Conservation (phyloP, 441 rosid genomes). For the Hura crepitans region DNA sequence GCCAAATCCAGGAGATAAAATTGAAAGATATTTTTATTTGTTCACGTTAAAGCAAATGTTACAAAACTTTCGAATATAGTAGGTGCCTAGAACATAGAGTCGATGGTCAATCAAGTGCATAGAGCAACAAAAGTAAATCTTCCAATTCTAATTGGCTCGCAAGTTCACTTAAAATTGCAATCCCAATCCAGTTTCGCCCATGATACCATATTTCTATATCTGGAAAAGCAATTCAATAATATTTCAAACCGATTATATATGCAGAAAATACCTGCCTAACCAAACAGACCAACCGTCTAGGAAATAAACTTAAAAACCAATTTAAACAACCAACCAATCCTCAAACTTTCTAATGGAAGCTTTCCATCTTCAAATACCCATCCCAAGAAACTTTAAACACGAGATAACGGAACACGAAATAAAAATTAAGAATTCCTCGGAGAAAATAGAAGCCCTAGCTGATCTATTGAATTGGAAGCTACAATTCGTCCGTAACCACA, state of each 20-base stretch:
- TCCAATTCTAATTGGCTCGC: background rate
- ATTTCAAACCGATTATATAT: background rate
- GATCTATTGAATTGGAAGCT: slow-evolving; percentile 11
- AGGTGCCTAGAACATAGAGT: background rate
- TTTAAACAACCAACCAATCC: background rate
- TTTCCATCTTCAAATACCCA: background rate
- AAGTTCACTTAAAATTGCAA: background rate
- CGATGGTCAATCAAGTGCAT: no score
- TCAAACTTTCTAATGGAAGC: background rate
- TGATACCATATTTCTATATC: background rate
- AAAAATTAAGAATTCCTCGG: background rate
- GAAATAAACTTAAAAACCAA: background rate
- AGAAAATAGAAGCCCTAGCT: slow-evolving; percentile 16
- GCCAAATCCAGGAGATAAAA: no score
- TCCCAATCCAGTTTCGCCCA: background rate
- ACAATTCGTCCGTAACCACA: background rate
- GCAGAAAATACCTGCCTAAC: background rate
- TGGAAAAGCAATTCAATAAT: background rate
- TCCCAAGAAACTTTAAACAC: background rate
- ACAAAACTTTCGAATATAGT: background rate
- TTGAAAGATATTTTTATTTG: no score
- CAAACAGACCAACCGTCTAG: background rate
- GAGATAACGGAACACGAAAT: background rate
- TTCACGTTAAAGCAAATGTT: no score
- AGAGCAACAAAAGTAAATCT: background rate